Evolutionary conservation across 495 filamentous ascomycete genomes (phyloP).

Genomic region (Penicillium coffeae): DNA sequence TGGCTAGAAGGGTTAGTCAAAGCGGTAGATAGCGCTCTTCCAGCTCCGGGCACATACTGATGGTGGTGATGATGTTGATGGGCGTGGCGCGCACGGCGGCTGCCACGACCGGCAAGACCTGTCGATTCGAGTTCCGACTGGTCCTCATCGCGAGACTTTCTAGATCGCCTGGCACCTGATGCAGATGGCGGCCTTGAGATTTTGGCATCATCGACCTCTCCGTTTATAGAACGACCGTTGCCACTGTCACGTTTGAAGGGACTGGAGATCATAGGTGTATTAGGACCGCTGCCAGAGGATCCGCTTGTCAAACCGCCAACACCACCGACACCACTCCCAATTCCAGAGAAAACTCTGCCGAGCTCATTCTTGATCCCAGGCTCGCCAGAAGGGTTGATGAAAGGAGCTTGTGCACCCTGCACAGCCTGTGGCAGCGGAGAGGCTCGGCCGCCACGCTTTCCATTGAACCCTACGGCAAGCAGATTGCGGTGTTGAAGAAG

Average conservation of each 20-base stretch:
- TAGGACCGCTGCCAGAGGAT: constrained; percentile 47
- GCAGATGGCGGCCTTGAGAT: constrained; percentile 48
- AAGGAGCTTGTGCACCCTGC: constrained; percentile 80
- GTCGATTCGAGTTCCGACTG: constrained; percentile 59
- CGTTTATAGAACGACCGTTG: constrained; percentile 33
- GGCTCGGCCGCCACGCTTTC: constrained; percentile 46
- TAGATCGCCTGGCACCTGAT: constrained; percentile 50
- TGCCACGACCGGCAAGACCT: constrained; percentile 52
- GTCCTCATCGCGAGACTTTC: constrained; percentile 53
- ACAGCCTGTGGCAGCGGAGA: constrained; percentile 90
- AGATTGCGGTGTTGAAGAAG: constrained; percentile 42
- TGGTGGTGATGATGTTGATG: constrained; percentile 56
- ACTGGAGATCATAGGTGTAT: constrained; percentile 54
- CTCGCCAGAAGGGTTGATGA: constrained; percentile 69
- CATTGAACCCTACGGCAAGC: constrained; percentile 41
- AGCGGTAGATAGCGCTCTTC: neutral
- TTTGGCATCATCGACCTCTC: constrained; percentile 34
- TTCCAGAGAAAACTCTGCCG: constrained; percentile 84
- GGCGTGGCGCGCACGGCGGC: constrained; percentile 52
- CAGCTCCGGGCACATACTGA: constrained; percentile 48
- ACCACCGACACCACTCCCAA: constrained; percentile 78
- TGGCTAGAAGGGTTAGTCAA: constrained; percentile 44
- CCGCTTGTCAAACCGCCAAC: constrained; percentile 41
- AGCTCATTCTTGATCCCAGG: constrained; percentile 88
- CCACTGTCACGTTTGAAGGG: constrained; percentile 49